phyloP scores from a whole-genome alignment of 2,329 filamentous ascomycete genomes.

The Scedosporium dehoogii region DNA sequence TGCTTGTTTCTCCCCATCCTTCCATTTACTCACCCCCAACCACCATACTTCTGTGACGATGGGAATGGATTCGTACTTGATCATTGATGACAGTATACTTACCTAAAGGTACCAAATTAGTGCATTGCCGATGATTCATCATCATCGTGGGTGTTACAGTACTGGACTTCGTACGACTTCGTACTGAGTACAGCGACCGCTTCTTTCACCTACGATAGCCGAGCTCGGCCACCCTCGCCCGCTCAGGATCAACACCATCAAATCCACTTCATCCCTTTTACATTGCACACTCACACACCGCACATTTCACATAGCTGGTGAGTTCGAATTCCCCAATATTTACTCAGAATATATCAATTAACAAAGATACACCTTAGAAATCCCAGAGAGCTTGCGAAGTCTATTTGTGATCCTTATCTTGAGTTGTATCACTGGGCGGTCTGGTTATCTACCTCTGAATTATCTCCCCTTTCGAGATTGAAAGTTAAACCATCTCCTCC shows the following conservation, averaged over 20 bases:
- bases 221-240: neutral
- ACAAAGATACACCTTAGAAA: neutral
- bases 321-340: neutral
- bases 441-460: neutral
- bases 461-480: neutral
- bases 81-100: neutral
- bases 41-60: neutral
- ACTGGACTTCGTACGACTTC: too few relatives aligned
- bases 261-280: neutral
- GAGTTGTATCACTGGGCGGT: neutral
- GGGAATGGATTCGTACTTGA: neutral
- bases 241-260: neutral
- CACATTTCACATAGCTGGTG: neutral
- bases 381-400: neutral
- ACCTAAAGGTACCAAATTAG: neutral
- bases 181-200: neutral
- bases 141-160: neutral
- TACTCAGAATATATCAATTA: neutral
- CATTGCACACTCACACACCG: neutral
- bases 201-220: slow-evolving; percentile 3
- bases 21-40: neutral
- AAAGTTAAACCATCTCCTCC: neutral
- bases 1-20: neutral
- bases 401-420: neutral
- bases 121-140: neutral